These are phyloP conservation scores for Nicotiana rustica DNA, from an alignment of 305 asterid species.

Conservation along the genomic window DNA sequence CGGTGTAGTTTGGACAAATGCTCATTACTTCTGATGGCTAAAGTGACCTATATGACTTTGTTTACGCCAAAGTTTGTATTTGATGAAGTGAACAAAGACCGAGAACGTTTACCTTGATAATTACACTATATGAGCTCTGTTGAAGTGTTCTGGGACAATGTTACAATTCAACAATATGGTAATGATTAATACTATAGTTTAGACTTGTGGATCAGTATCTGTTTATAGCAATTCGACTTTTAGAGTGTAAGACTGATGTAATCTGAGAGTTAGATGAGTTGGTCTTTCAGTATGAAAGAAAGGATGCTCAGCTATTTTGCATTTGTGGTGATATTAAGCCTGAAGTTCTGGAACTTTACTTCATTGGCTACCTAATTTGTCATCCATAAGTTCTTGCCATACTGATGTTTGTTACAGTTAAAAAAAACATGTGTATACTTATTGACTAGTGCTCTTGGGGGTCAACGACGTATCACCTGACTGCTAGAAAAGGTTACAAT, in stretches of 20 bases:
- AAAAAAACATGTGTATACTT: background rate
- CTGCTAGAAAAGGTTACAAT: background rate
- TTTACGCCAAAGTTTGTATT: background rate
- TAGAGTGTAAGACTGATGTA: background rate
- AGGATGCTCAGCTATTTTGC: background rate
- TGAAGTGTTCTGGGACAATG: background rate
- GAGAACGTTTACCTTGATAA: background rate
- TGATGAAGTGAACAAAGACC: background rate
- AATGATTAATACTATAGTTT: background rate
- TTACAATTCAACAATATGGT: background rate
- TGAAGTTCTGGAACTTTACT: conserved; percentile 19
- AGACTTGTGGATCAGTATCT: background rate
- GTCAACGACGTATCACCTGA: background rate
- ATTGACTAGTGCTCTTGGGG: background rate
- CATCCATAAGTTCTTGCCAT: background rate
- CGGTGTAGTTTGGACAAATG: background rate
- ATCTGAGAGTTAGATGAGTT: conserved; percentile 7
- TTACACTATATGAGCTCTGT: background rate
- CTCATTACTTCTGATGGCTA: background rate
- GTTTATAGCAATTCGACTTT: background rate
- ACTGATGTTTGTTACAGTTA: conserved; percentile 1
- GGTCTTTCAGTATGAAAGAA: background rate
- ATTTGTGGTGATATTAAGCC: background rate
- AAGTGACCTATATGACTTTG: conserved; percentile 3
- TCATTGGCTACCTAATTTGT: conserved; percentile 11